These are phyloP conservation scores for Farysia itapuensis DNA, from an alignment of 1,284 basidiomycete genomes.

Conservation along the genomic window DNA sequence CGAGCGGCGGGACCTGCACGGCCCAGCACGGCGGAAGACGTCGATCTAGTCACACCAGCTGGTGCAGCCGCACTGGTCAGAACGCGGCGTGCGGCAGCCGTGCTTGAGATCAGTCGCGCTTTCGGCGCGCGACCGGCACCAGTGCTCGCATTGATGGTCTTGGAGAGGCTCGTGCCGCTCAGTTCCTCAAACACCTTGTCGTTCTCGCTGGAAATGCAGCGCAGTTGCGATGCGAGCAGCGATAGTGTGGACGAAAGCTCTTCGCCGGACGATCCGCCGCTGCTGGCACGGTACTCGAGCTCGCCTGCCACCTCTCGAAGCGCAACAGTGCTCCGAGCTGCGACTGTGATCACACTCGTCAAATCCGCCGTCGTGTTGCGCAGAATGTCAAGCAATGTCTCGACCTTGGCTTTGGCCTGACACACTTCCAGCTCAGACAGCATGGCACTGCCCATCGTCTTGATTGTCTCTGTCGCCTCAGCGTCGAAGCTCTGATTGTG, in stretches of 20 bases:
- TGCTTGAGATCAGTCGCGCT: no score
- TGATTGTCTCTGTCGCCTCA: conserved; percentile 71
- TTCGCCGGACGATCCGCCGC: conserved; percentile 60
- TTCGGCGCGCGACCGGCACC: not conserved
- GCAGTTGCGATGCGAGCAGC: conserved; percentile 56
- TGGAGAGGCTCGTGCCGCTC: conserved; percentile 66
- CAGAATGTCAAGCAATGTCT: conserved; percentile 70
- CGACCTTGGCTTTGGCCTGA: conserved; percentile 72
- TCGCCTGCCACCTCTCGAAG: conserved; percentile 69
- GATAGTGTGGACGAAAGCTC: conserved; percentile 62
- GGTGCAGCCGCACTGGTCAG: conserved; percentile 3
- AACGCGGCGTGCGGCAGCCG: not conserved
- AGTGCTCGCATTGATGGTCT: not conserved
- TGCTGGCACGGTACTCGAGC: conserved; percentile 64
- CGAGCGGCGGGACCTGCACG: not conserved
- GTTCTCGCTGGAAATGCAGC: conserved; percentile 61
- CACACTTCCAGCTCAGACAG: conserved; percentile 73
- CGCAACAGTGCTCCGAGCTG: conserved; percentile 76
- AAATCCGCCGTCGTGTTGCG: conserved; percentile 70
- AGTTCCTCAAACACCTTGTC: conserved; percentile 68
- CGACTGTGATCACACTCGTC: conserved; percentile 72
- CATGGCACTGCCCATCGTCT: conserved; percentile 70
- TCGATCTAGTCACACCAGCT: conserved; percentile 1
- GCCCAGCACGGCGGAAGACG: conserved; percentile 2
- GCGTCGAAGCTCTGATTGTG: conserved; percentile 79